Percentiles rank a stretch among this genome's conserved stretches.
phyloP scores from a whole-genome alignment of 352 stramenopile species.

The Lagenidium sp. region DNA sequence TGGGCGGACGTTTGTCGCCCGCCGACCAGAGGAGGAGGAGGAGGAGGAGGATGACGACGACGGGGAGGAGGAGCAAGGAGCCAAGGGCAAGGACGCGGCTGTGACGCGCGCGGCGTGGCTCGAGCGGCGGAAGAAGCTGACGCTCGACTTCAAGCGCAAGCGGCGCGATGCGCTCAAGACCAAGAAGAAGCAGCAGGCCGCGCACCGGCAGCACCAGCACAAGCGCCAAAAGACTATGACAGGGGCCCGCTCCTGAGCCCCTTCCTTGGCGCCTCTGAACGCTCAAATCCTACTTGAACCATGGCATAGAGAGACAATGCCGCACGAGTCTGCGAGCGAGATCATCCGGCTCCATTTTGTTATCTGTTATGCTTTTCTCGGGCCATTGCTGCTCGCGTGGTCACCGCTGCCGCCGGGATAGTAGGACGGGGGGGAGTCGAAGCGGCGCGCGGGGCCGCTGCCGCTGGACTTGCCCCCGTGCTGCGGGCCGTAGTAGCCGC shows the following conservation, averaged over 20 bases:
- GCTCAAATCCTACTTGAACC: no score
- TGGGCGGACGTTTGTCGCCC: conserved; percentile 32
- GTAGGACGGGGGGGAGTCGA: background rate
- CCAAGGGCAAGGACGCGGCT: no score
- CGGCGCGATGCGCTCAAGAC: conserved; percentile 61
- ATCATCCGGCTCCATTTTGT: no score
- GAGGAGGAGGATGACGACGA: conserved; percentile 12
- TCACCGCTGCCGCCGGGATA: background rate
- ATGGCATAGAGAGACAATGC: no score
- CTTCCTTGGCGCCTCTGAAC: no score
- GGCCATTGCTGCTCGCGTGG: background rate
- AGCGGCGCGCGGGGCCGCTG: background rate
- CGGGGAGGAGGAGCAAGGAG: conserved; percentile 10
- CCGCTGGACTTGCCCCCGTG: background rate
- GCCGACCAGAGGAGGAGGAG: no score
- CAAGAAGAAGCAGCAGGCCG: conserved; percentile 64
- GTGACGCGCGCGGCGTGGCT: conserved; percentile 25
- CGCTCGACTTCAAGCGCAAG: conserved; percentile 77
- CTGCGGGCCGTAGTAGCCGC: background rate
- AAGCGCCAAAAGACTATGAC: conserved; percentile 41
- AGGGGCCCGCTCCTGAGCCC: no score
- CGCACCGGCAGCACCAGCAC: conserved; percentile 12
- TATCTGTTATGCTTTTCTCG: no score
- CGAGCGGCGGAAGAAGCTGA: conserved; percentile 61
- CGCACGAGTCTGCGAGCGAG: no score